phyloP scores from a whole-genome alignment of 2,329 filamentous ascomycete species.

The Tolypocladium nubicola region DNA sequence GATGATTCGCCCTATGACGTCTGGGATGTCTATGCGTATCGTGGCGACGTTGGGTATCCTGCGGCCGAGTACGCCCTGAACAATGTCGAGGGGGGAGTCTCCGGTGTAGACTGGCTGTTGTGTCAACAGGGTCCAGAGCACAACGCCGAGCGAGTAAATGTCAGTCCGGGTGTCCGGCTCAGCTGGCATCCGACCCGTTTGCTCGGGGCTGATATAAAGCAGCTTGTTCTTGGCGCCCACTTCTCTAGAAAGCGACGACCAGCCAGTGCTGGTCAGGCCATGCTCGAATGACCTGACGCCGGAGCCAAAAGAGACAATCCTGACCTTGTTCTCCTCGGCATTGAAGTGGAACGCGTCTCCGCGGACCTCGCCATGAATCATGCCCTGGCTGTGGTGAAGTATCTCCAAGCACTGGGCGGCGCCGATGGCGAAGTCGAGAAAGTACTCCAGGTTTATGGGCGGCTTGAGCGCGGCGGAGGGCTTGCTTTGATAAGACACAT shows the following conservation, averaged over 20 bases:
- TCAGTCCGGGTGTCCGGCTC: constrained; percentile 89
- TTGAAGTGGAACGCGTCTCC: constrained; percentile 88
- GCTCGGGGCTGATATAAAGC: constrained; percentile 86
- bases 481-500: constrained; percentile 31
- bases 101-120: constrained; percentile 74
- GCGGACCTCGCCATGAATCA: constrained; percentile 84
- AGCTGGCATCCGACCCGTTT: constrained; percentile 84
- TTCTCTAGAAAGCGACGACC: constrained; percentile 74
- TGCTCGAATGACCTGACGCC: constrained; percentile 85
- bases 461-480: constrained; percentile 36
- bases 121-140: constrained; percentile 80
- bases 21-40: constrained; percentile 72
- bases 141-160: constrained; percentile 81
- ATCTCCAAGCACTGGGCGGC: constrained; percentile 79
- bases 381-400: constrained; percentile 77
- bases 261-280: constrained; percentile 74
- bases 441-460: constrained; percentile 61
- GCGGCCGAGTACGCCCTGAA: constrained; percentile 76
- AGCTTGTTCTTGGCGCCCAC: constrained; percentile 81
- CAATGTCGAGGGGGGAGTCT: constrained; percentile 73
- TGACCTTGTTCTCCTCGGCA: constrained; percentile 57
- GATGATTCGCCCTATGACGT: constrained; percentile 71
- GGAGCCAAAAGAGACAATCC: constrained; percentile 75
- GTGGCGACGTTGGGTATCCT: constrained; percentile 68
- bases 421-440: constrained; percentile 86